These are phyloP conservation scores for Ceratobasidium sp. DNA, from an alignment of 1,284 basidiomycete species.

Conservation along the genomic window DNA sequence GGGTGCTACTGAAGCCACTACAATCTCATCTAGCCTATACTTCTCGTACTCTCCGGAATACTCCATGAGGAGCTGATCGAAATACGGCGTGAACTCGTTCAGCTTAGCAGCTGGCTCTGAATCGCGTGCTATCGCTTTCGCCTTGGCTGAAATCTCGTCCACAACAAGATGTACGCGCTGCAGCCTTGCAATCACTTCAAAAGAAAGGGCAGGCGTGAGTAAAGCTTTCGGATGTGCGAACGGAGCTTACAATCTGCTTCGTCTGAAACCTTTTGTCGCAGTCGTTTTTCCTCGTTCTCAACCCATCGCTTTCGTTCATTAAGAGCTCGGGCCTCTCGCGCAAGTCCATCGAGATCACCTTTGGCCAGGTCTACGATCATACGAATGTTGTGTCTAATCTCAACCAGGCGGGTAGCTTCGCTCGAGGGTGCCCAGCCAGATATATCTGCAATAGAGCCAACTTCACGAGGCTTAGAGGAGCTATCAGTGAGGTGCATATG, in stretches of 20 bases:
- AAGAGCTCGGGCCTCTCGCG: constrained; percentile 86
- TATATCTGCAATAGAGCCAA: constrained; percentile 82
- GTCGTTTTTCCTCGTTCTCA: constrained; percentile 72
- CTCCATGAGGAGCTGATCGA: constrained; percentile 75
- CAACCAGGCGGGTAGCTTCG: constrained; percentile 88
- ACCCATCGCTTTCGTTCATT: constrained; percentile 82
- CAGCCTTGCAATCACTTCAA: constrained; percentile 76
- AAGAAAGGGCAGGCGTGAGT: constrained; percentile 34
- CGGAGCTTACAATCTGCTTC: constrained; percentile 75
- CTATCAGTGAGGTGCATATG: neutral
- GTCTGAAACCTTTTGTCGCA: constrained; percentile 73
- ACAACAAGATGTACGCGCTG: constrained; percentile 79
- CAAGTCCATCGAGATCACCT: constrained; percentile 85
- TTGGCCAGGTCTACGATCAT: constrained; percentile 86
- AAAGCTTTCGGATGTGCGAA: neutral
- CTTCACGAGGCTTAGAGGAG: constrained; percentile 73
- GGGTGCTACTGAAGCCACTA: constrained; percentile 90
- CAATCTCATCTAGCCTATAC: constrained; percentile 87
- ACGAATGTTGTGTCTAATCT: constrained; percentile 93
- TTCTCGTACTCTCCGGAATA: constrained; percentile 82
- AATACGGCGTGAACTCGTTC: constrained; percentile 73
- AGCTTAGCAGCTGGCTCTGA: constrained; percentile 70
- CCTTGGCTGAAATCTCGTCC: constrained; percentile 71
- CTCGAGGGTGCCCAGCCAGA: constrained; percentile 85
- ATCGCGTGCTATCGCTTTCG: constrained; percentile 67